Evolutionary conservation across 2,329 filamentous ascomycete species (phyloP).

Genomic region (Trichoderma sp.): DNA sequence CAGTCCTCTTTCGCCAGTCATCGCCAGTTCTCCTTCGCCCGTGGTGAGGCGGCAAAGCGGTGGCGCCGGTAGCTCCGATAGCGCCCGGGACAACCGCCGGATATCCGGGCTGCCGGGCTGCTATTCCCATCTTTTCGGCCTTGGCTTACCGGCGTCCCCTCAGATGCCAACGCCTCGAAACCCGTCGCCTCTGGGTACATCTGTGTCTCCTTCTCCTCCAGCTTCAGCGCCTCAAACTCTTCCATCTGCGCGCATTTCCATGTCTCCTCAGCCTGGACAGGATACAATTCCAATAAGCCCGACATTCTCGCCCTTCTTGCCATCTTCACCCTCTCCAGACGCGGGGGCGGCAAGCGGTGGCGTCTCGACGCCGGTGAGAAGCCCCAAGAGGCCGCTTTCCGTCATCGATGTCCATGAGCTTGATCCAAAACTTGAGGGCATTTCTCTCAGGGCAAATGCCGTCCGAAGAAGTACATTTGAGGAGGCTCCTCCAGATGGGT

Average conservation of each 20-base stretch:
- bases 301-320: not conserved
- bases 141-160: not conserved
- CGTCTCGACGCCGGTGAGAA: not conserved
- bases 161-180: not conserved
- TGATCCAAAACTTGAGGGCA: constrained; percentile 58
- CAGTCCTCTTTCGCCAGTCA: not conserved
- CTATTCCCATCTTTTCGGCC: not conserved
- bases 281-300: not conserved
- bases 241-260: not conserved
- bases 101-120: not conserved
- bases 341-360: not conserved
- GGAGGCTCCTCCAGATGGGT: constrained; percentile 30
- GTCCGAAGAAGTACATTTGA: constrained; percentile 52
- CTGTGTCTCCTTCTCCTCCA: not conserved
- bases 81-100: not conserved
- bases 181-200: not conserved
- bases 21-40: not conserved
- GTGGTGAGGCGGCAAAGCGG: not conserved
- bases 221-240: not conserved
- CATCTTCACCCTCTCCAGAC: not conserved
- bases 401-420: constrained; percentile 57
- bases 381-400: not conserved
- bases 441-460: constrained; percentile 53
- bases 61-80: not conserved
- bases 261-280: not conserved